Evolutionary conservation across 306 rosid genomes (phyloP).

Genomic region (Quercus ilex): DNA sequence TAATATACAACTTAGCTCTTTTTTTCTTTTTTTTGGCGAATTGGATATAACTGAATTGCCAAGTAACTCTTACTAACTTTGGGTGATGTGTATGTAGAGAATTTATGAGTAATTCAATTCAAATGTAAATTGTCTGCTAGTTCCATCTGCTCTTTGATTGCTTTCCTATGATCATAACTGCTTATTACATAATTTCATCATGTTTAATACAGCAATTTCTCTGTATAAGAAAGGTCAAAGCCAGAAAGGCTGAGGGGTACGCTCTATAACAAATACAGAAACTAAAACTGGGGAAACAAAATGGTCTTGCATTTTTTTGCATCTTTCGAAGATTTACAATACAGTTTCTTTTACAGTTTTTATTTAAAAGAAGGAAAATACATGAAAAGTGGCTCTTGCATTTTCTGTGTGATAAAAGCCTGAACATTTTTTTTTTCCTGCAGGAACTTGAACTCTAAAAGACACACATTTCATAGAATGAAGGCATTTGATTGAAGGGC

Average conservation of each 20-base stretch:
- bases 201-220: background rate
- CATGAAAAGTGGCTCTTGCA: background rate
- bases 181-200: background rate
- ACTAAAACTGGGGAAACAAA: background rate
- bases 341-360: background rate
- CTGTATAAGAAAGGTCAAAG: background rate
- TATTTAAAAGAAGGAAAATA: background rate
- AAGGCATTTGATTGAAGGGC: background rate
- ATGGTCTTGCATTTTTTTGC: background rate
- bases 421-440: background rate
- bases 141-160: background rate
- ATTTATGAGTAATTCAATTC: background rate
- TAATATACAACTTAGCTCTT: background rate
- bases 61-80: background rate
- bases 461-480: background rate
- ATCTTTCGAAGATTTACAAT: background rate
- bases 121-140: background rate
- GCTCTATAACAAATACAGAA: background rate
- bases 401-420: background rate
- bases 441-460: background rate
- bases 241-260: background rate
- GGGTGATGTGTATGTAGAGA: background rate
- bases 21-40: background rate
- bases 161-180: background rate
- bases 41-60: background rate